A percentile compares a stretch with the other conserved stretches of the same genome.
Evolutionary conservation across 2,329 filamentous ascomycete genomes (phyloP).

Genomic region (Monilinia laxa): DNA sequence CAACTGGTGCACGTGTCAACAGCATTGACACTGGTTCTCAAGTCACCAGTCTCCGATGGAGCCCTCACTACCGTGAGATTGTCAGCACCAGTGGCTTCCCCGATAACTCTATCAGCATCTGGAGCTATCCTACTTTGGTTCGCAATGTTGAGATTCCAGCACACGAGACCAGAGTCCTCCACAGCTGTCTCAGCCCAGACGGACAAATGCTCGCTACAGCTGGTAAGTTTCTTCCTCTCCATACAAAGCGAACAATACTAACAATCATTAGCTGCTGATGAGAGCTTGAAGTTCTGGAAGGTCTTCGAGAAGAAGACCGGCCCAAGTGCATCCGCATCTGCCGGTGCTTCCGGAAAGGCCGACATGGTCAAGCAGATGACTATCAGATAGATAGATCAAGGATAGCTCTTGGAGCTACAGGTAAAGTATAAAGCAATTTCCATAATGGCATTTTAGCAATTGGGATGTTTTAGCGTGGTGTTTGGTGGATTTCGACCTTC

Average conservation of each 20-base stretch:
- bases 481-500: slow-evolving; percentile 45
- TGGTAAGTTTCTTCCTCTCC: slow-evolving; percentile 50
- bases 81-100: slow-evolving; percentile 97
- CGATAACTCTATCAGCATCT: slow-evolving; percentile 98
- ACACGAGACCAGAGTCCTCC: slow-evolving; percentile 92
- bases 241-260: slow-evolving; percentile 34
- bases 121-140: slow-evolving; percentile 96
- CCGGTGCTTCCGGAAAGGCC: slow-evolving; percentile 72
- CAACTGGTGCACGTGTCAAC: slow-evolving; percentile 95
- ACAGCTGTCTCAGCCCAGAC: slow-evolving; percentile 95
- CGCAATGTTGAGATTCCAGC: slow-evolving; percentile 98
- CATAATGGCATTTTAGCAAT: slow-evolving; percentile 46
- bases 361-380: slow-evolving; percentile 95
- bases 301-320: slow-evolving; percentile 98
- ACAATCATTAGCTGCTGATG: slow-evolving; percentile 69
- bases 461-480: slow-evolving; percentile 52
- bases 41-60: slow-evolving; percentile 95
- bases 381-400: slow-evolving; percentile 61
- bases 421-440: slow-evolving; percentile 40
- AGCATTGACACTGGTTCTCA: slow-evolving; percentile 98
- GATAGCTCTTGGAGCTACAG: slow-evolving; percentile 34
- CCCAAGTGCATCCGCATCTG: slow-evolving; percentile 60
- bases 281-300: slow-evolving; percentile 99
- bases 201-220: slow-evolving; percentile 97
- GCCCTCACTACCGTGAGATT: slow-evolving; percentile 95